Conservation (phyloP, 2,329 filamentous ascomycete species). For the Penicillium brasilianum region DNA sequence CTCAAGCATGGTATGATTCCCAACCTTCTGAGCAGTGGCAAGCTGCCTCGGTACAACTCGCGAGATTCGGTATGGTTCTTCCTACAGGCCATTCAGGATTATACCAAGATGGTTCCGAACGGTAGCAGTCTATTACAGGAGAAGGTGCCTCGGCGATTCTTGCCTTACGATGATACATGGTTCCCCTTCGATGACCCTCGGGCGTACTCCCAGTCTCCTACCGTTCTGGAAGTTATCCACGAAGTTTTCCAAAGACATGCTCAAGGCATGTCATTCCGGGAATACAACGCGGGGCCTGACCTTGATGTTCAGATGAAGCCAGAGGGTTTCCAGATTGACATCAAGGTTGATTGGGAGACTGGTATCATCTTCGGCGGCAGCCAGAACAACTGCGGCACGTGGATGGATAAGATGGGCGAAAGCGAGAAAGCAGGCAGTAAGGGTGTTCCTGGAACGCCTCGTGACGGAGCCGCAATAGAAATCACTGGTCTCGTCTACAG, state of each 20-base stretch:
- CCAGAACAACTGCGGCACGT: slow-evolving; percentile 93
- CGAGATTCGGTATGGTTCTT: slow-evolving; percentile 98
- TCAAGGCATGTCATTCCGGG: slow-evolving; percentile 85
- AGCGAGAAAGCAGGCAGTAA: slow-evolving; percentile 88
- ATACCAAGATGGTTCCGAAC: slow-evolving; percentile 78
- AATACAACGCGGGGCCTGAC: slow-evolving; percentile 87
- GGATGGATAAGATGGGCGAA: slow-evolving; percentile 99
- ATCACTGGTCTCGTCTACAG: slow-evolving; percentile 95
- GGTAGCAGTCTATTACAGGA: slow-evolving; percentile 75
- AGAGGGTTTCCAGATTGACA: slow-evolving; percentile 89
- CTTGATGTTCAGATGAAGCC: slow-evolving; percentile 93
- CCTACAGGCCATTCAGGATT: slow-evolving; percentile 94
- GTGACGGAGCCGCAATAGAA: slow-evolving; percentile 92
- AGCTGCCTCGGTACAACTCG: slow-evolving; percentile 89
- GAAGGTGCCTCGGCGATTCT: slow-evolving; percentile 80
- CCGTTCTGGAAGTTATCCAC: slow-evolving; percentile 87
- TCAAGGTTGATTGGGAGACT: slow-evolving; percentile 87
- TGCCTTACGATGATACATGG: slow-evolving; percentile 96
- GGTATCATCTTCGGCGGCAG: slow-evolving; percentile 94
- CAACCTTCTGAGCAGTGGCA: slow-evolving; percentile 86
- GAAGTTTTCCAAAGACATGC: slow-evolving; percentile 93
- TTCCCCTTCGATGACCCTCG: slow-evolving; percentile 80
- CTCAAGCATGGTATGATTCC: slow-evolving; percentile 99
- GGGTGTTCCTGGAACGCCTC: slow-evolving; percentile 92
- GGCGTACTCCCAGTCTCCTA: slow-evolving; percentile 83